These are phyloP conservation scores for Calonectria montana DNA, from an alignment of 2,329 filamentous ascomycete species.

Conservation along the genomic window DNA sequence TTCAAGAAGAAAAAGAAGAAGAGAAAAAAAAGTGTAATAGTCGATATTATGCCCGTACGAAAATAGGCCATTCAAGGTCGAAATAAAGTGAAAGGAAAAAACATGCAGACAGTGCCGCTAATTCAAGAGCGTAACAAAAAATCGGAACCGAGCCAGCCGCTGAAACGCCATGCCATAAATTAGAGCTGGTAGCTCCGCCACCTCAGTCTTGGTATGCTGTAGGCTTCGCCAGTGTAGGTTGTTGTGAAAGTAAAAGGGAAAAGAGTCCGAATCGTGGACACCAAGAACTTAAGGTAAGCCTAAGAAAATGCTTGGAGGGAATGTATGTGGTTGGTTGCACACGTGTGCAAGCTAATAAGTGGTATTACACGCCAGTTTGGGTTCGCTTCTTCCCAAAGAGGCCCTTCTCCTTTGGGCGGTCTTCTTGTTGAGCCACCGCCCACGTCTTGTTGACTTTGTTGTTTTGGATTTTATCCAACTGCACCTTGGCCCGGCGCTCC, in stretches of 20 bases:
- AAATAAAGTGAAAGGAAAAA: background rate
- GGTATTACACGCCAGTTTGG: slow-evolving; percentile 28
- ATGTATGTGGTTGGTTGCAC: slow-evolving; percentile 4
- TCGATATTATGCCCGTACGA: background rate
- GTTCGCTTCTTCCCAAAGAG: slow-evolving; percentile 55
- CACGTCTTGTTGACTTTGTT: slow-evolving; percentile 44
- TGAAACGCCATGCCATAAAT: slow-evolving; percentile 44
- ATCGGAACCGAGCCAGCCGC: slow-evolving; percentile 38
- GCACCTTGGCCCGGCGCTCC: slow-evolving; percentile 70
- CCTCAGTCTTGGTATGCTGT: slow-evolving; percentile 20
- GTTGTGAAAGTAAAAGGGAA: slow-evolving; percentile 9
- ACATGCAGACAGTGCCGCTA: slow-evolving; percentile 40
- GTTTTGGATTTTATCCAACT: slow-evolving; percentile 52
- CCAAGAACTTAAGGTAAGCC: background rate
- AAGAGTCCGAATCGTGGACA: slow-evolving; percentile 3
- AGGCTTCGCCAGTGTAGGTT: slow-evolving; percentile 27
- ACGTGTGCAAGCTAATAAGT: background rate
- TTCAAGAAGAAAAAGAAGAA: slow-evolving; percentile 25
- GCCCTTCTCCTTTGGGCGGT: slow-evolving; percentile 51
- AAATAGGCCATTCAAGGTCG: background rate
- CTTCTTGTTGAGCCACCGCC: slow-evolving; percentile 44
- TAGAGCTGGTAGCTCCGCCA: slow-evolving; percentile 31
- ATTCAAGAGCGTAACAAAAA: slow-evolving; percentile 33
- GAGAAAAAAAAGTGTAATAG: slow-evolving; percentile 14
- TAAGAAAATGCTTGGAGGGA: background rate